A percentile compares a stretch with the other conserved stretches of the same genome.
Conservation (phyloP, 208 protist genomes). For the Trypanosoma scelopori region DNA sequence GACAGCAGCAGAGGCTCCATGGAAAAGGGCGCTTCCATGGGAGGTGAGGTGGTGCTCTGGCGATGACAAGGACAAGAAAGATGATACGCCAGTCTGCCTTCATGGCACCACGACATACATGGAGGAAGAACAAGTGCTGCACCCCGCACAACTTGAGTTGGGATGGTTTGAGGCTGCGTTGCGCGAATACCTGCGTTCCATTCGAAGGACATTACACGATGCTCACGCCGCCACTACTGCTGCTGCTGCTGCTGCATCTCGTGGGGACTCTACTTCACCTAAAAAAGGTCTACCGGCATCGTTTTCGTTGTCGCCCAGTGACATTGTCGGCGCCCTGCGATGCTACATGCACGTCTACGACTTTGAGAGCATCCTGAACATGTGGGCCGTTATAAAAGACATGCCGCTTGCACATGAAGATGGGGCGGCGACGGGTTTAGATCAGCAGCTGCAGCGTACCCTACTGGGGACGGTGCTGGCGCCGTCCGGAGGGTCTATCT, state of each 20-base stretch:
- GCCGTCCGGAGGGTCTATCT: constrained; percentile 2
- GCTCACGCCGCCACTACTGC: background rate
- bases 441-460: constrained; percentile 15
- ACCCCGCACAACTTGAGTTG: constrained; percentile 43
- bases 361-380: constrained; percentile 62
- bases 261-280: too few species aligned
- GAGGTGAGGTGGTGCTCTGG: background rate
- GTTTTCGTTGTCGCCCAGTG: constrained; percentile 2
- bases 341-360: constrained; percentile 67
- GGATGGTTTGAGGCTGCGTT: constrained; percentile 48
- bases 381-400: constrained; percentile 47
- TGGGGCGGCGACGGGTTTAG: background rate
- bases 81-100: background rate
- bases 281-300: too few species aligned
- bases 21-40: constrained; percentile 13
- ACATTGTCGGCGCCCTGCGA: constrained; percentile 65
- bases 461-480: constrained; percentile 1
- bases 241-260: too few species aligned
- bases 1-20: background rate
- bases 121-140: constrained; percentile 4
- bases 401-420: constrained; percentile 15
- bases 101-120: background rate
- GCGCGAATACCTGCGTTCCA: constrained; percentile 36
- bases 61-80: background rate
- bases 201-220: constrained; percentile 6